Evolutionary conservation across 2,329 filamentous ascomycete genomes (phyloP), one percentile per base, ranked within the genome.

Genomic region (Fusarium buxicola): DNA sequence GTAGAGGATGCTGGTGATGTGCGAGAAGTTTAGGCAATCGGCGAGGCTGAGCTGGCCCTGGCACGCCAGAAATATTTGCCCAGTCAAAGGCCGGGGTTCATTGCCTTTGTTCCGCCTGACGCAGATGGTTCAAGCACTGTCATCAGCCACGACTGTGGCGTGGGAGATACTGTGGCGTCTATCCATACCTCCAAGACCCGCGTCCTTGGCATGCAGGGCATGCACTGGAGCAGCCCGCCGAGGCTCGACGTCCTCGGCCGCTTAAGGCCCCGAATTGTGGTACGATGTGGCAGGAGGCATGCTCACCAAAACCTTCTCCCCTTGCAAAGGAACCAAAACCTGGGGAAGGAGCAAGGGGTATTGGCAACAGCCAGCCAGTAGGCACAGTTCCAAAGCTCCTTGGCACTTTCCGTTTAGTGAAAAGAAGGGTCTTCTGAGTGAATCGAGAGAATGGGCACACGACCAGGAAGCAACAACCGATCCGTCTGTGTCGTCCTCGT

Each of bases 21-120:
- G 51, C 51, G 43, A 49, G 53, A 65, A 61, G 54, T 66, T 56
- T 60, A 57, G 51, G 63, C 32, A 32, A 46, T 66, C 45, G 58
- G 49, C 69, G 59, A 71, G 69, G 69, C 69, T 71, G 69, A 66
- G 52, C 12, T 53, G 55, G 49, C 27, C 27, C 36, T 46, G 63
- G 59, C 38, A 24, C 36, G 41, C 21, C 15, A 40, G 28, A 39
- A 43, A 58, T 52, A 30, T 35, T 38, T 60, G 47, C 44, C 68
- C 66, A 70, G 58, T 70, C 53, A 63, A 34, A 60, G 34, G 21
- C 36, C 21, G 57, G 63, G 53, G 39, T 43, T 51, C 55, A 12
- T 8, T 21, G 11, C 27, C 27, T 25, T 27, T 40, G 36, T 40
- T 32, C 10, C 31, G 46, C 46, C 46, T 49, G 24, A 40, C 16